A percentile compares a stretch with the other conserved stretches of the same genome.
These are phyloP conservation scores for Amaranthus cruentus DNA, from an alignment of 148 eudicot genomes.

Conservation along the genomic window DNA sequence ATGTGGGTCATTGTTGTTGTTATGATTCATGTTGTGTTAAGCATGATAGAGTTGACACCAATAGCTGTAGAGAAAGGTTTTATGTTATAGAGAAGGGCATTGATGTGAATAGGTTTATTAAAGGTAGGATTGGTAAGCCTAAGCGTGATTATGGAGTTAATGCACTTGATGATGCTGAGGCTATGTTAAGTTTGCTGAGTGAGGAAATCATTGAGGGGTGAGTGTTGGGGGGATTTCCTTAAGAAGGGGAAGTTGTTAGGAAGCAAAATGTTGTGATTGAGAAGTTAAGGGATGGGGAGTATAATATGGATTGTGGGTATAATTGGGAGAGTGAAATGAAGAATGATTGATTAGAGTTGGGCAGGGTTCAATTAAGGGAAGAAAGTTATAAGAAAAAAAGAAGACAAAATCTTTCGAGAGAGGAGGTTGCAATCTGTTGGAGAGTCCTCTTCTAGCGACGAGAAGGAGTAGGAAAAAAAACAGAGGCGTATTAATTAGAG, in stretches of 20 bases:
- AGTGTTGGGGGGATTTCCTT: conserved; percentile 30
- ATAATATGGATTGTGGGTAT: conserved; percentile 8
- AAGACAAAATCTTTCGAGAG: conserved; percentile 24
- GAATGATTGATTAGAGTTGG: conserved; percentile 29
- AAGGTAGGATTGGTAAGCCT: conserved; percentile 20
- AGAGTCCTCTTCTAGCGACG: conserved; percentile 28
- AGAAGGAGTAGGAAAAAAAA: conserved; percentile 31
- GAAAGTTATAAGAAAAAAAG: conserved; percentile 34
- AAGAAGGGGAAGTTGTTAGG: conserved; percentile 31
- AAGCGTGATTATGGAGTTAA: conserved; percentile 29
- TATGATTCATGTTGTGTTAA: conserved; percentile 22
- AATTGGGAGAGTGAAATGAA: conserved; percentile 15
- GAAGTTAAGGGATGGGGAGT: conserved; percentile 22
- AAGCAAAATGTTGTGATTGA: conserved; percentile 26
- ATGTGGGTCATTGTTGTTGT: conserved; percentile 36
- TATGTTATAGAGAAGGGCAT: conserved; percentile 23
- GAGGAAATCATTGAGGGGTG: conserved; percentile 46
- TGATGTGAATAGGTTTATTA: conserved; percentile 16
- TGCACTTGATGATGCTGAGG: conserved; percentile 57
- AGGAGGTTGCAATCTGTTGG: conserved; percentile 34
- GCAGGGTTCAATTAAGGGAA: conserved; percentile 22
- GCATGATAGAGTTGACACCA: conserved; percentile 31
- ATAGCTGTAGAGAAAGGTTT: conserved; percentile 27
- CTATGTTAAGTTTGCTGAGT: conserved; percentile 68
- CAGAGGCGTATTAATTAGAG: conserved; percentile 32